These are phyloP conservation scores for Blumeriella jaapii DNA, from an alignment of 2,329 filamentous ascomycete species.

Conservation along the genomic window DNA sequence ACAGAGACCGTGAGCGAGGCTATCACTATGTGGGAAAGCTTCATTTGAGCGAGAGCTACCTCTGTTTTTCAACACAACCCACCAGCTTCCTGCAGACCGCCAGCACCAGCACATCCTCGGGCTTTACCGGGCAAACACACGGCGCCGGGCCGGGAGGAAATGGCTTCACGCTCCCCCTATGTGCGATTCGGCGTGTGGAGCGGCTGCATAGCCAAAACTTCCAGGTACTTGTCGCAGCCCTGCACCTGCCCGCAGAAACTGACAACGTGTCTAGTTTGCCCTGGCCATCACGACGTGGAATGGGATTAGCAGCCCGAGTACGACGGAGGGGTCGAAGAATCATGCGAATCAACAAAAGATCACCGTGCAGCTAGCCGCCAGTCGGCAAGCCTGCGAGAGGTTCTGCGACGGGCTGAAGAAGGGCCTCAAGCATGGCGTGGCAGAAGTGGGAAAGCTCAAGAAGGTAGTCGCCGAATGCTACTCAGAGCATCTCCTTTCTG, in stretches of 20 bases:
- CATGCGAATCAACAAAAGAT: slow-evolving; percentile 62
- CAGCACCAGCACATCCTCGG: slow-evolving; percentile 66
- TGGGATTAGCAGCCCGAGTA: slow-evolving; percentile 43
- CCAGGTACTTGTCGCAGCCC: slow-evolving; percentile 35
- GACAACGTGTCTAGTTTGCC: slow-evolving; percentile 50
- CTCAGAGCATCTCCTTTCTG: slow-evolving; percentile 68
- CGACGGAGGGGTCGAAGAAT: slow-evolving; percentile 35
- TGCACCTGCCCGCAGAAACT: slow-evolving; percentile 10
- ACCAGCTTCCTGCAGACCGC: slow-evolving; percentile 76
- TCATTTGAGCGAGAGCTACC: slow-evolving; percentile 85
- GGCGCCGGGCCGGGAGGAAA: slow-evolving; percentile 88
- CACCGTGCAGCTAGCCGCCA: slow-evolving; percentile 82
- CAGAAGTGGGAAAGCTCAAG: slow-evolving; percentile 76
- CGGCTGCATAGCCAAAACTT: slow-evolving; percentile 86
- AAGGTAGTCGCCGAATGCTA: slow-evolving; percentile 76
- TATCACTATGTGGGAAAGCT: slow-evolving; percentile 88
- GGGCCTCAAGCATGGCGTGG: slow-evolving; percentile 75
- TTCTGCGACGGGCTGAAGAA: slow-evolving; percentile 96
- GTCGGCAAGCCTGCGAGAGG: slow-evolving; percentile 77
- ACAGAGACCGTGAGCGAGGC: slow-evolving; percentile 52
- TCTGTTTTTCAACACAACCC: slow-evolving; percentile 92
- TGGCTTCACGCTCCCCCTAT: slow-evolving; percentile 89
- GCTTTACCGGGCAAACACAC: slow-evolving; percentile 86
- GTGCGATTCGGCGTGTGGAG: slow-evolving; percentile 83
- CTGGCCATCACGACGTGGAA: slow-evolving; percentile 96